A percentile compares a stretch with the other conserved stretches of the same genome.
These are phyloP conservation scores for Colletotrichum gloeosporioides DNA, from an alignment of 2,329 filamentous ascomycete species.

Conservation along the genomic window DNA sequence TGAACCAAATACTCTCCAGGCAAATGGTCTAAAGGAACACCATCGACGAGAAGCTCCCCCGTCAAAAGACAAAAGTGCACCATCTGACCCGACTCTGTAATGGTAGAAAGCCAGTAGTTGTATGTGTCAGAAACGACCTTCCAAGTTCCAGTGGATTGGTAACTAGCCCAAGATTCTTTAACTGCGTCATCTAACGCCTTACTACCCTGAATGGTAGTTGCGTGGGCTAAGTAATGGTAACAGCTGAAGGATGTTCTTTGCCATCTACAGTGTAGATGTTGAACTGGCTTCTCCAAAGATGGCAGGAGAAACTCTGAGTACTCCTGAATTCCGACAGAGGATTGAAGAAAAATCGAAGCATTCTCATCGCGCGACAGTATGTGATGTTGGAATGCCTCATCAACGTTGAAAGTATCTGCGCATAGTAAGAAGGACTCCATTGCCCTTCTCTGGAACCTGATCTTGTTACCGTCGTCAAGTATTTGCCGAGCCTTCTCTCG, in stretches of 20 bases:
- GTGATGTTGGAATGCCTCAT: constrained; percentile 31
- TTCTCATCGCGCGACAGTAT: constrained; percentile 26
- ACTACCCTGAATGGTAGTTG: not conserved
- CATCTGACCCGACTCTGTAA: constrained; percentile 1
- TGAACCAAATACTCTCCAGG: constrained; percentile 49
- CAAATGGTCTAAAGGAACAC: constrained; percentile 50
- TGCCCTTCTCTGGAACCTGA: constrained; percentile 34
- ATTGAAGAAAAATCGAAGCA: constrained; percentile 37
- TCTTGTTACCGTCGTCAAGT: constrained; percentile 28
- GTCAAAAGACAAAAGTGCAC: constrained; percentile 57
- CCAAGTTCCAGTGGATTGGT: not conserved
- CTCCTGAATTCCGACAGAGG: constrained; percentile 41
- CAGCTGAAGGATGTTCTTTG: not conserved
- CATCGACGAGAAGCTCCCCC: constrained; percentile 58
- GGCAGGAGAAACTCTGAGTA: not conserved
- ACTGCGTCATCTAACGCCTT: not conserved
- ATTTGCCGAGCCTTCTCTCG: constrained; percentile 26
- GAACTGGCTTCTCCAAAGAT: not conserved
- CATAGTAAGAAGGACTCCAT: constrained; percentile 48
- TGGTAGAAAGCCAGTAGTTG: not conserved
- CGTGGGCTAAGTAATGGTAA: not conserved
- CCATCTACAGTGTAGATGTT: not conserved
- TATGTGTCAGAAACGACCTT: not conserved
- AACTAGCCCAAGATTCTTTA: too few species aligned
- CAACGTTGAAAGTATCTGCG: constrained; percentile 48